Evolutionary conservation across 2,329 filamentous ascomycete genomes (phyloP).

Genomic region (Calonectria multiphialidica): DNA sequence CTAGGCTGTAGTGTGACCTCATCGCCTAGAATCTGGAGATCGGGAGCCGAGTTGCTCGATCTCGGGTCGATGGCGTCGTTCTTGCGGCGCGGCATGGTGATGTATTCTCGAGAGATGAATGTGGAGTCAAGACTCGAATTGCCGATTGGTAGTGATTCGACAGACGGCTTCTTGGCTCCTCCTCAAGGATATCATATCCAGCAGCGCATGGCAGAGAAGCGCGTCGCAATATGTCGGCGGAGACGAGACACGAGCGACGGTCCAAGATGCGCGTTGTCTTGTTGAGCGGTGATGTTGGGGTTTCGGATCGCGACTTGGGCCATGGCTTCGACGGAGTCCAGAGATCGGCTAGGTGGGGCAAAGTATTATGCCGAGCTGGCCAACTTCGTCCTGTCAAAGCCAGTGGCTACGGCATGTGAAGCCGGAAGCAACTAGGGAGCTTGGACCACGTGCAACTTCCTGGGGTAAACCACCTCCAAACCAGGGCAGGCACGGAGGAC

Average conservation of each 20-base stretch:
- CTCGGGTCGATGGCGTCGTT: conserved; percentile 46
- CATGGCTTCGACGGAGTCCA: conserved; percentile 5
- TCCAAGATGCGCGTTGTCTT: conserved; percentile 14
- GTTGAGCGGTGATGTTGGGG: conserved; percentile 12
- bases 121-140: conserved; percentile 15
- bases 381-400: conserved; percentile 2
- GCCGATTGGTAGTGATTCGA: conserved; percentile 29
- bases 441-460: conserved; percentile 40
- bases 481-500: conserved; percentile 24
- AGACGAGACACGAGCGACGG: conserved; percentile 15
- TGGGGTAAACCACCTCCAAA: conserved; percentile 29
- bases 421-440: conserved; percentile 27
- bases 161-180: conserved; percentile 28
- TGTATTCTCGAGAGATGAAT: conserved; percentile 1
- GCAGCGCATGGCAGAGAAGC: conserved; percentile 24
- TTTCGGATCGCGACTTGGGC: conserved; percentile 23
- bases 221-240: conserved; percentile 16
- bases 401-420: conserved; percentile 40
- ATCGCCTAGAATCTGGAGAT: conserved; percentile 81
- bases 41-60: conserved; percentile 69
- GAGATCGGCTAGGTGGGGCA: conserved; percentile 41
- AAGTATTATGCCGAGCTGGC: conserved; percentile 35
- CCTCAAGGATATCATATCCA: conserved; percentile 37
- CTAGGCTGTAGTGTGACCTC: conserved; percentile 81
- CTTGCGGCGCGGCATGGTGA: conserved; percentile 45